Base-by-base conservation (phyloP, 148 eudicot genomes). In the Nyssa sinensis region DNA sequence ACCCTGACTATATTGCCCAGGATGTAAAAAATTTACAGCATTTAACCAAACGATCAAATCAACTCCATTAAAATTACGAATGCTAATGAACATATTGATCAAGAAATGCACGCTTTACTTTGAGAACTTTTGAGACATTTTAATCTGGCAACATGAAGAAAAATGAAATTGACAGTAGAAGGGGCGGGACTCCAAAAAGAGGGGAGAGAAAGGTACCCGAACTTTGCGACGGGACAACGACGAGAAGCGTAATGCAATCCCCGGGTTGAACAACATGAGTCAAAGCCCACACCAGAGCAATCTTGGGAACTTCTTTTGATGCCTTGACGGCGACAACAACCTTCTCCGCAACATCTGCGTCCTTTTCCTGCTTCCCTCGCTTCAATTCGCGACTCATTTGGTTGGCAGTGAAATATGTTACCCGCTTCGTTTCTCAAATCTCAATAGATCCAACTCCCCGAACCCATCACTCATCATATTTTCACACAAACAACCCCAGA, bases 231-330 rank as follows among this genome's bases (percentile, higher is more conserved):
- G 98, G 83, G 37, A 88, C 84, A 76, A 96, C 94, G 33, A 93
- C 98, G 76, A 96, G 87, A 57, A 96, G 75, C 14, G 93, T 89
- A 41, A 96, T 91, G 74, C 91, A 96, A 76, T 93, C 91, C 58
- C 97, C 98, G 70, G 99, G 99, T 69, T 96, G 99, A 80, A 89
- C 98, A 82, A 96, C 97, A 83, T 96, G 99, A 86, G 86, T 91
- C 81, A 96, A 79, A 62, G 99, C 97, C 99, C 99, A 96, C 64
- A 96, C 82, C 13, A 96, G 83, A 32, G 94, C 99, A 49, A 87
- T 78, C 64, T 89, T 96, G 17, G 97, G 90, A 3, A 96, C 86
- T 62, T 96, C 99, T 63, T 86, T 93, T 19, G 98, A 83, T 23
- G 98, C 98, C 84, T 93, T 96, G 10, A 91, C 99, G 62, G 96